Evolutionary conservation across 208 protist genomes (phyloP), one percentile per base, ranked within the genome.

Genomic region (Trypanosoma melophagium): DNA sequence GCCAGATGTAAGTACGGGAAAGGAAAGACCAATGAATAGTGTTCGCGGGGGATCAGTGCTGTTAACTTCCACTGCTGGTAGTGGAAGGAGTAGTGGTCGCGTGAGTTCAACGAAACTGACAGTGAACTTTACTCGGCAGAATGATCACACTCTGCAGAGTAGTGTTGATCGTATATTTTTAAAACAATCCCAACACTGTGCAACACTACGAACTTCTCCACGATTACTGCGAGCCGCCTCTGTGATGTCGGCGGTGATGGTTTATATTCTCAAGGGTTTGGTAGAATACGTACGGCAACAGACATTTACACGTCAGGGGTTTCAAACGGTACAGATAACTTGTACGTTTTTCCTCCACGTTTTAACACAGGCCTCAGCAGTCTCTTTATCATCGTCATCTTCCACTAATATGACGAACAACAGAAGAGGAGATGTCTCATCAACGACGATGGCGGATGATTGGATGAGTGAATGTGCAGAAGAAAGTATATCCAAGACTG

Each of bases 111-210:
- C 58, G 45, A 54, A 57, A 45, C n/a, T 71, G 21, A 31, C 63
- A 28, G 75, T 81, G 16, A 68, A 24, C 35, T 87, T 90, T 69
- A 83, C 75, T 17, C 84, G 88, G 31, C 60, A 83, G 31, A 83
- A 81, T 41, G 76, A 76, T 61, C 74, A 75, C 13, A 53, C 74
- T 21, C 65, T 94, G 63, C 88, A 94, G 69, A 75, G 59, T 50
- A 89, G 74, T 64, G 84, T 94, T 19, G 80, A 87, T 28, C 80
- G 73, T 63, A 91, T 94, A 38, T 89, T 94, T 74, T 72, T 72
- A 17, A 69, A 64, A 28, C 55, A 69, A 16, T 65, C 81, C 10
- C 70, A 83, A 63, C 61, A 66, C 16, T 68, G 66, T 24, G 60
- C 73, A 22, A 35, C 60, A 61, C 73, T 89, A 53, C 75, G 50